Evolutionary conservation across 2,329 filamentous ascomycete genomes (phyloP), one percentile per base, ranked within the genome.

Genomic region (Plectosphaerella sp.): DNA sequence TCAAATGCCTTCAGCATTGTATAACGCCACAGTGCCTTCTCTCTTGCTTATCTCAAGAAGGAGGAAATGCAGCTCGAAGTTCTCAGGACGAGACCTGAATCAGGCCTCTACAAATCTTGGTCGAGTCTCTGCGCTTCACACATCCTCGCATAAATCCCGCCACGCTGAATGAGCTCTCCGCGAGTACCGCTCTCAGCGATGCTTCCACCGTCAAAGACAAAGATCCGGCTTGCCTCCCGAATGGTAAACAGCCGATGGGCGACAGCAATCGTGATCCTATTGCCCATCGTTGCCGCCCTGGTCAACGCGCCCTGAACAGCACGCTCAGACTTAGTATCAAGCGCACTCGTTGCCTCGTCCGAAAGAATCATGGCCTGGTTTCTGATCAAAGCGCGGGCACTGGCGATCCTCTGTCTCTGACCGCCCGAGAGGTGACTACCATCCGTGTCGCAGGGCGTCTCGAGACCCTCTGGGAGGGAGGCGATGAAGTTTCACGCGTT

Each of bases 341-440:
- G 72, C 0, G 73, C 73, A 20, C 69, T 72, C 0, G 88, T 91
- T 1, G 88, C 87, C 67, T 91, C 88, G 58, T 91, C 88, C 0
- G 91, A 71, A 3, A 91, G 78, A 2, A 91, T 70, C 1, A 91
- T 79, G 0, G 74, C 71, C 0, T 87, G 87, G 43, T 82, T 72
- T 45, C 84, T 81, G 47, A 90, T 74, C 28, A 91, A 83, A 7
- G 84, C 84, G 4, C 87, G 76, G 0, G 87, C 87, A 55, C 91
- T 90, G 7, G 87, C 85, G 24, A 89, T 78, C 18, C 86, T 80
- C 64, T 91, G 87, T 4, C 86, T 74, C 62, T 91, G 87, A 1
- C 87, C 88, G 25, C 88, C 88, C 1, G 84, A 88, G 1, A 91
- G 71, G 52, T 86, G 84, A 12, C 85, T 79, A 0, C 87, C 87